These are phyloP conservation scores for Psidium guajava DNA, from an alignment of 345 rosid genomes.

Conservation along the genomic window DNA sequence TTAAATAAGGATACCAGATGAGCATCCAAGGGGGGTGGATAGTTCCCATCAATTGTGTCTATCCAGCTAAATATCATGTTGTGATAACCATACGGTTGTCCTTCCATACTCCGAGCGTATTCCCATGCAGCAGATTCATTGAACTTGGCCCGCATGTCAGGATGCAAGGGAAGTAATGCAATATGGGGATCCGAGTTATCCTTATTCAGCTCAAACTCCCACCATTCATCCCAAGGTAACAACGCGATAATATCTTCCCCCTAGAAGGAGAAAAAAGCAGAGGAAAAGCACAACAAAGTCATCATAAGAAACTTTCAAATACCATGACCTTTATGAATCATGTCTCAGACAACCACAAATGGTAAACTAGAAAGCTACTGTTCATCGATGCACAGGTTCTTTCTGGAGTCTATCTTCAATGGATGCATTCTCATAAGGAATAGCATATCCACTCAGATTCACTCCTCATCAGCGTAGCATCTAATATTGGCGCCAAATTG, in stretches of 20 bases:
- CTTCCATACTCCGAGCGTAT: slow-evolving; percentile 85
- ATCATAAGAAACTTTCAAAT: background rate
- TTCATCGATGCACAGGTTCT: background rate
- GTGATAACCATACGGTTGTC: slow-evolving; percentile 90
- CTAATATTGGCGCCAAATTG: background rate
- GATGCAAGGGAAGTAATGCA: slow-evolving; percentile 88
- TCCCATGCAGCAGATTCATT: slow-evolving; percentile 98
- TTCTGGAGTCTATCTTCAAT: background rate
- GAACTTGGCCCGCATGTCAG: slow-evolving; percentile 76
- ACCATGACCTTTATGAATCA: background rate
- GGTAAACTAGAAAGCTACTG: background rate
- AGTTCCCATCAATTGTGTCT: slow-evolving; percentile 72
- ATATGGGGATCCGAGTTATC: slow-evolving; percentile 92
- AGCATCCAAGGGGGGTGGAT: slow-evolving; percentile 96
- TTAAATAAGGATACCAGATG: slow-evolving; percentile 46
- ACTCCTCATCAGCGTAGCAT: background rate
- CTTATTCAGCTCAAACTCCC: slow-evolving; percentile 88
- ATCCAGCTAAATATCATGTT: slow-evolving; percentile 99
- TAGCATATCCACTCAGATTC: background rate
- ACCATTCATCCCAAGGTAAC: slow-evolving; percentile 98
- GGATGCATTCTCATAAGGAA: background rate
- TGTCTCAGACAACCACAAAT: background rate
- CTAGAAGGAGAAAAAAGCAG: slow-evolving; percentile 17
- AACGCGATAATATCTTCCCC: slow-evolving; percentile 82
- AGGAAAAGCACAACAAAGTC: background rate